Conservation (phyloP, 2,329 filamentous ascomycete species). For the Aspergillus novofumigatus region DNA sequence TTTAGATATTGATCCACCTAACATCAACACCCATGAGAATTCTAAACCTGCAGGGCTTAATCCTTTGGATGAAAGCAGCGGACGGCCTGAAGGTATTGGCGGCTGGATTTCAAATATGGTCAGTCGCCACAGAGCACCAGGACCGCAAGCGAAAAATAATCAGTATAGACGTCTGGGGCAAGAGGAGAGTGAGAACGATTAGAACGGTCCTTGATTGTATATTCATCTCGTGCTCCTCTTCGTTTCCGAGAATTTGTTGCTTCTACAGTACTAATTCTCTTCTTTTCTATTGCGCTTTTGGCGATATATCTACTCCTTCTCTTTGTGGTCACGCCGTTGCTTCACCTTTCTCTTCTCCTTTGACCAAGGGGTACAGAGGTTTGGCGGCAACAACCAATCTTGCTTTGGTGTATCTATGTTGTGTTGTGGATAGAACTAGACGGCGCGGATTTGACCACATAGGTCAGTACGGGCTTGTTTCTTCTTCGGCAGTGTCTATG, state of each 20-base stretch:
- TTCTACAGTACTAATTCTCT: background rate
- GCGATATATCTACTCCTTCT: background rate
- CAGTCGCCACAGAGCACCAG: slow-evolving; percentile 43
- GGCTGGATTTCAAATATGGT: slow-evolving; percentile 69
- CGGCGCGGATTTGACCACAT: background rate
- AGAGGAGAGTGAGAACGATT: slow-evolving; percentile 37
- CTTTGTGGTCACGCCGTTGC: background rate
- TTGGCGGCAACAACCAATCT: background rate
- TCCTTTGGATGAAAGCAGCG: slow-evolving; percentile 29
- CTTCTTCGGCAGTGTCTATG: background rate
- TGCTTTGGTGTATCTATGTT: background rate
- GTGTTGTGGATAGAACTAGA: background rate
- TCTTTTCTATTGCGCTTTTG: slow-evolving; percentile 6
- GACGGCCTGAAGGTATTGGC: slow-evolving; percentile 54
- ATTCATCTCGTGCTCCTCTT: background rate
- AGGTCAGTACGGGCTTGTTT: background rate
- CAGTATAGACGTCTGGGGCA: slow-evolving; percentile 46
- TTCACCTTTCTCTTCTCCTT: background rate
- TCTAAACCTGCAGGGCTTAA: slow-evolving; percentile 44
- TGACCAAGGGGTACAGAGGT: too few species aligned
- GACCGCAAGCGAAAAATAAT: slow-evolving; percentile 37
- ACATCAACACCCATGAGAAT: slow-evolving; percentile 49
- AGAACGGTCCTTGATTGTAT: background rate
- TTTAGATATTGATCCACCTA: slow-evolving; percentile 75
- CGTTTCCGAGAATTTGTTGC: background rate